Evolutionary conservation across 768 basidiomycete genomes (phyloP).

Genomic region (Cystofilobasidium bisporidii): DNA sequence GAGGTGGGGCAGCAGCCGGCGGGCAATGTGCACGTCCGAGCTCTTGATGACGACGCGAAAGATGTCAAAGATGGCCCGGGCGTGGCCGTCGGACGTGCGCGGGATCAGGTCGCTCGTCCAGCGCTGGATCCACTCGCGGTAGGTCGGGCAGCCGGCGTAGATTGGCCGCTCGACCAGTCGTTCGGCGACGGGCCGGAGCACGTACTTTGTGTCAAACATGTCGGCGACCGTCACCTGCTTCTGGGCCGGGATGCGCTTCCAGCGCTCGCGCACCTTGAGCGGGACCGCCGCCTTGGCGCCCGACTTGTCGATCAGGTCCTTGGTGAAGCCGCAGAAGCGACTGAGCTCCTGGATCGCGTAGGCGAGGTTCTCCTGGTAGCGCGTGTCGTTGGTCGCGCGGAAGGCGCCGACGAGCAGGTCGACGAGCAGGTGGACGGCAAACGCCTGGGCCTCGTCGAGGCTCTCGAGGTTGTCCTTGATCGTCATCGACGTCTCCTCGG

Average conservation of each 20-base stretch:
- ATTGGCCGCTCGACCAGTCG: constrained; percentile 48
- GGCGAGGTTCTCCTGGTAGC: constrained; percentile 77
- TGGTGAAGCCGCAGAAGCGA: constrained; percentile 73
- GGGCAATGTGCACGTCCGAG: constrained; percentile 90
- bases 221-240: constrained; percentile 42
- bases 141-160: constrained; percentile 65
- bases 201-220: constrained; percentile 37
- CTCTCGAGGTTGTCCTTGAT: constrained; percentile 57
- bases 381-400: constrained; percentile 85
- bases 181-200: constrained; percentile 21
- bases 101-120: constrained; percentile 78
- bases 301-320: constrained; percentile 54
- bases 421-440: constrained; percentile 75
- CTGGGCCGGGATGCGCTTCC: constrained; percentile 69
- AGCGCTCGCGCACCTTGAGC: constrained; percentile 60
- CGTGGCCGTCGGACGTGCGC: constrained; percentile 40
- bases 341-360: constrained; percentile 87
- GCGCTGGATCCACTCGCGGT: constrained; percentile 88
- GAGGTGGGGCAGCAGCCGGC: constrained; percentile 80
- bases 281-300: constrained; percentile 46
- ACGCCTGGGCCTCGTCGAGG: constrained; percentile 54
- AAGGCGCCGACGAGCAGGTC: constrained; percentile 82
- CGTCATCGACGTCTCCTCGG: constrained; percentile 3
- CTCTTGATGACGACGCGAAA: constrained; percentile 64
- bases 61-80: constrained; percentile 62